These are phyloP conservation scores for Brassica juncea DNA, from an alignment of 345 rosid genomes.

Conservation along the genomic window DNA sequence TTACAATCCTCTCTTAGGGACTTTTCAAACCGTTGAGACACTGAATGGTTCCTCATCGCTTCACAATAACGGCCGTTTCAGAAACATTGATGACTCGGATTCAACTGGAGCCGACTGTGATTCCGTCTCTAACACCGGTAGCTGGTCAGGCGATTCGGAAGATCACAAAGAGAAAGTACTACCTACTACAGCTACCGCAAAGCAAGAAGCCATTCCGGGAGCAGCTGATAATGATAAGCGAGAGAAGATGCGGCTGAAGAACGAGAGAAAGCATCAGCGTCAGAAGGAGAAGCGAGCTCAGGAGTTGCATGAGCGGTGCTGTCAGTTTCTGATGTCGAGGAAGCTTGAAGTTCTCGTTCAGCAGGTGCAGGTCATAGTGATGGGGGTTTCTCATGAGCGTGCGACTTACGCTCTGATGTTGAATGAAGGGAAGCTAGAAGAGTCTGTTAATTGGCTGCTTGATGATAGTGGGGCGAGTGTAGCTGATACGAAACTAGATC, in stretches of 20 bases:
- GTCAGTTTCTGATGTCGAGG: conserved; percentile 83
- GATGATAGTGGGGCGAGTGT: conserved; percentile 71
- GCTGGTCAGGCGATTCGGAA: conserved; percentile 98
- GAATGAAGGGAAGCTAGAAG: conserved; percentile 87
- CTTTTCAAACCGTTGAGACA: conserved; percentile 47
- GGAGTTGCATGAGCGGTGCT: conserved; percentile 80
- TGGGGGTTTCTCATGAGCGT: conserved; percentile 86
- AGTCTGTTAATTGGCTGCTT: conserved; percentile 72
- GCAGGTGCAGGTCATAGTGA: conserved; percentile 74
- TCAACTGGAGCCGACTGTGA: conserved; percentile 74
- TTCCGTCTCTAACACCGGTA: conserved; percentile 79
- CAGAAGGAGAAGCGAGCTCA: conserved; percentile 92
- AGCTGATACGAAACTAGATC: conserved; percentile 52
- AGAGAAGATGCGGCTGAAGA: conserved; percentile 88
- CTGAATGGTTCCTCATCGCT: conserved; percentile 40
- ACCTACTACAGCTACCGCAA: conserved; percentile 35
- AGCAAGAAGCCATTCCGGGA: conserved; percentile 65
- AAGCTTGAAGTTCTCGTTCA: conserved; percentile 85
- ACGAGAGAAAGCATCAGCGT: conserved; percentile 90
- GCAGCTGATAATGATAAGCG: conserved; percentile 88
- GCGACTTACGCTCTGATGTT: conserved; percentile 83
- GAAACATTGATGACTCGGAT: conserved; percentile 76
- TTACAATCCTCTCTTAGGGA: conserved; percentile 70
- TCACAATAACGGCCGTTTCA: conserved; percentile 67
- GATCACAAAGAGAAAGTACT: conserved; percentile 72